These are phyloP conservation scores for Saccharomycopsis schoenii DNA, from an alignment of 805 yeast genomes.

Conservation along the genomic window DNA sequence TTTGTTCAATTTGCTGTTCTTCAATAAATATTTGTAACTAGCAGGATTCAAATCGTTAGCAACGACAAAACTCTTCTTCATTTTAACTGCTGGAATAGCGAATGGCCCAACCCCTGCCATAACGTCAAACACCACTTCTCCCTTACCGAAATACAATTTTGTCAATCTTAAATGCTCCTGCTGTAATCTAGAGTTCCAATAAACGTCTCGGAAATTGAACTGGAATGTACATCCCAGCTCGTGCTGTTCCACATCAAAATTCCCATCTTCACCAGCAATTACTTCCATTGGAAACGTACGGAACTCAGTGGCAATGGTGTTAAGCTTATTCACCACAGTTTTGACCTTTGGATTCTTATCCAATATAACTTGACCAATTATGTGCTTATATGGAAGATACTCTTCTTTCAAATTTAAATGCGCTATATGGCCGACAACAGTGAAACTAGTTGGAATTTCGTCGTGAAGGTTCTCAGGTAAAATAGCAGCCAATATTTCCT, in stretches of 20 bases:
- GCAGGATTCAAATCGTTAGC: constrained; percentile 94
- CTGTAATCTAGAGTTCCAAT: constrained; percentile 93
- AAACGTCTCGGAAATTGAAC: constrained; percentile 88
- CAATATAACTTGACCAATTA: constrained; percentile 84
- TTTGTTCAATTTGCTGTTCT: constrained; percentile 57
- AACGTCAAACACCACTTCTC: constrained; percentile 82
- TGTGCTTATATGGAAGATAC: constrained; percentile 66
- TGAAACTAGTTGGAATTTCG: constrained; percentile 83
- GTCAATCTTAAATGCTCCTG: constrained; percentile 88
- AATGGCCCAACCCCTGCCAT: constrained; percentile 99
- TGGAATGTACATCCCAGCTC: constrained; percentile 80
- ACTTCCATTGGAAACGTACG: constrained; percentile 93
- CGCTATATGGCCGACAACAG: constrained; percentile 92
- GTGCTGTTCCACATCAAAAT: constrained; percentile 71
- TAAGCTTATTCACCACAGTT: constrained; percentile 89
- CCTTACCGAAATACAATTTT: constrained; percentile 40
- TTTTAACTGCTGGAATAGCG: constrained; percentile 88
- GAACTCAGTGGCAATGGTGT: constrained; percentile 76
- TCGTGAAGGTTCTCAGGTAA: constrained; percentile 61
- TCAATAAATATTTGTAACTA: constrained; percentile 57
- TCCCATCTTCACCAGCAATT: constrained; percentile 89
- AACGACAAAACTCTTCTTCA: constrained; percentile 59
- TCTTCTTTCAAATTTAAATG: constrained; percentile 80
- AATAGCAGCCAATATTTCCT: constrained; percentile 70
- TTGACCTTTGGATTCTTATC: constrained; percentile 76